Evolutionary conservation across 805 yeast species (phyloP).

Genomic region (Starmerella kuoi): DNA sequence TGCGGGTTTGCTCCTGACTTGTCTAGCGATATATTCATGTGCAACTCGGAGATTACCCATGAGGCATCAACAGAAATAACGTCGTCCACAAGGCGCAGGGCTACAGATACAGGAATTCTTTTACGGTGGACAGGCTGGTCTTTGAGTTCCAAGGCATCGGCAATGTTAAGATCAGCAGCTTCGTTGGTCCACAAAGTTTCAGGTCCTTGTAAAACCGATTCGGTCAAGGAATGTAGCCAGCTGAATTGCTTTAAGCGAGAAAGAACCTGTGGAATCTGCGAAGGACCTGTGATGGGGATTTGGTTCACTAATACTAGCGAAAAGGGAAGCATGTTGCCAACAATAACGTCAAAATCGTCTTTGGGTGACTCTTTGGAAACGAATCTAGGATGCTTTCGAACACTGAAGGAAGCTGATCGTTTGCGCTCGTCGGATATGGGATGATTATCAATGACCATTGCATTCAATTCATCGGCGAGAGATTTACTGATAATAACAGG

Average conservation of each 20-base stretch:
- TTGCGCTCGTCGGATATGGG: conserved; percentile 14
- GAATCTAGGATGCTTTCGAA: conserved; percentile 19
- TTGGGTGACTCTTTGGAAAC: conserved; percentile 2
- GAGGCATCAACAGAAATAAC: conserved; percentile 1
- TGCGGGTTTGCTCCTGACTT: background rate
- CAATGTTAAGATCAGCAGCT: conserved; percentile 21
- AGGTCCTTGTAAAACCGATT: conserved; percentile 15
- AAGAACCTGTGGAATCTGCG: conserved; percentile 23
- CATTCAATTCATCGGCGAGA: conserved; percentile 15
- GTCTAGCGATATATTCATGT: conserved; percentile 2
- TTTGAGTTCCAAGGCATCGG: conserved; percentile 21
- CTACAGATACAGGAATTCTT: conserved; percentile 9
- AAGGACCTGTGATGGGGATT: conserved; percentile 25
- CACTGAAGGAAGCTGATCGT: conserved; percentile 7
- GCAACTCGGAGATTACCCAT: conserved; percentile 11
- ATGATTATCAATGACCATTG: conserved; percentile 5
- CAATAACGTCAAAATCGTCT: conserved; percentile 19
- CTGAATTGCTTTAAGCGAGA: conserved; percentile 19
- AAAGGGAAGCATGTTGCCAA: conserved; percentile 24
- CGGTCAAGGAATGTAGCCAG: conserved; percentile 10
- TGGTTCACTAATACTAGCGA: conserved; percentile 22
- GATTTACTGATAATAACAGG: conserved; percentile 25
- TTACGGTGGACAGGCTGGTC: conserved; percentile 18
- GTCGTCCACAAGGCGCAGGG: conserved; percentile 1
- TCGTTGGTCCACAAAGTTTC: conserved; percentile 11